Evolutionary conservation across 768 basidiomycete genomes (phyloP), one percentile per base, ranked within the genome.

Genomic region (Leccinum subgranulosum): DNA sequence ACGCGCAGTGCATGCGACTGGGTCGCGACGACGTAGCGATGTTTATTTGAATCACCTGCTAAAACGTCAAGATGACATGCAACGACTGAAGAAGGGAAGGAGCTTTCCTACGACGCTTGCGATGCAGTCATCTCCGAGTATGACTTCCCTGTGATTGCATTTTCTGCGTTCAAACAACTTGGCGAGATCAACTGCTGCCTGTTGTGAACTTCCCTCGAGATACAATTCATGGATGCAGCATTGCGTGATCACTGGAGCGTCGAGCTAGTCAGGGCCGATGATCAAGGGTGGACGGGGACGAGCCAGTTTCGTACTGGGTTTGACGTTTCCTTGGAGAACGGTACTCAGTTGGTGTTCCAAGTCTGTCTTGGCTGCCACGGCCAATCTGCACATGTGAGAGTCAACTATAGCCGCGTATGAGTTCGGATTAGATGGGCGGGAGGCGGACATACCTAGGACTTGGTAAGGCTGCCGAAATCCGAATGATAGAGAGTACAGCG

Each of bases 151-250:
- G 70, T 99, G 97, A 69, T 98, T 98, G 71, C 97, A 99, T 74
- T 90, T 93, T 62, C 97, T 73, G 56, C 96, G 81, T 74, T 98
- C 96, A 63, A 97, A 98, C 0, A 79, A 82, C 74, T 98, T 98
- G 2, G 97, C 96, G 45, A 97, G 79, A 69, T 97, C 92, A 0
- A 93, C 87, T 0, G 87, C 83, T 0, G 82, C 74, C 68, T 98
- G 94, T 29, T 82, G 81, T 2, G 79, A 67, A 57, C 81, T 84
- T 12, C 93, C 94, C 55, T 88, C 83, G 3, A 93, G 80, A 75
- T 99, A 98, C 2, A 99, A 80, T 68, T 93, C 92, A 63, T 94
- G 87, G 43, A 99, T 94, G 69, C 88, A 96, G 72, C 97, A 99
- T 70, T 98, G 96, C 0, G 97, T 98, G 72, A 99, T 98, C 96